These are phyloP conservation scores for Tritrichomonas foetus DNA, from an alignment of 208 protist species.

Conservation along the genomic window DNA sequence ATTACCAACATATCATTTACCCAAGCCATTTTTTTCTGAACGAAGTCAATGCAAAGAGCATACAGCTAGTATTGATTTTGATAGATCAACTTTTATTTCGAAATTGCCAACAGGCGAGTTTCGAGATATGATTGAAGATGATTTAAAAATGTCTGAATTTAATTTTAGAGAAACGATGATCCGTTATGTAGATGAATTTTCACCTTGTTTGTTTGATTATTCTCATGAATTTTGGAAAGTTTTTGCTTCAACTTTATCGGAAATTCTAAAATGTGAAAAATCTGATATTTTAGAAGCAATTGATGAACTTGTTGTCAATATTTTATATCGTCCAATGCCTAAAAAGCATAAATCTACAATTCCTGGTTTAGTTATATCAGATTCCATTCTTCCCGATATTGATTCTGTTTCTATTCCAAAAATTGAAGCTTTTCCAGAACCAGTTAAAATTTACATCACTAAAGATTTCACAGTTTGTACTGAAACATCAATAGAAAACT, in stretches of 20 bases:
- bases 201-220: not conserved
- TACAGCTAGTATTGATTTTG: not conserved
- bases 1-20: not conserved
- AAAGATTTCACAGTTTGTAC: not conserved
- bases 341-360: not conserved
- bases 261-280: not conserved
- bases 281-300: not conserved
- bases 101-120: slow-evolving; percentile 1
- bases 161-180: not conserved
- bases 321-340: not conserved
- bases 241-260: not conserved
- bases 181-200: not conserved
- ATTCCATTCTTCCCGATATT: not conserved
- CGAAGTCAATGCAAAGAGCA: not conserved
- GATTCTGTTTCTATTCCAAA: not conserved
- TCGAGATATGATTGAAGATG: not conserved
- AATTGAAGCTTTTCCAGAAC: not conserved
- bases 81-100: not conserved
- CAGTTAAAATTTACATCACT: not conserved
- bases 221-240: slow-evolving; percentile 12
- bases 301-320: not conserved
- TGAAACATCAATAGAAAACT: not conserved
- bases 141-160: not conserved
- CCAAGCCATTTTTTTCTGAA: not conserved
- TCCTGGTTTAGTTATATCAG: not conserved